Conservation (phyloP, 1,284 basidiomycete genomes). For the Microbotryum intermedium region DNA sequence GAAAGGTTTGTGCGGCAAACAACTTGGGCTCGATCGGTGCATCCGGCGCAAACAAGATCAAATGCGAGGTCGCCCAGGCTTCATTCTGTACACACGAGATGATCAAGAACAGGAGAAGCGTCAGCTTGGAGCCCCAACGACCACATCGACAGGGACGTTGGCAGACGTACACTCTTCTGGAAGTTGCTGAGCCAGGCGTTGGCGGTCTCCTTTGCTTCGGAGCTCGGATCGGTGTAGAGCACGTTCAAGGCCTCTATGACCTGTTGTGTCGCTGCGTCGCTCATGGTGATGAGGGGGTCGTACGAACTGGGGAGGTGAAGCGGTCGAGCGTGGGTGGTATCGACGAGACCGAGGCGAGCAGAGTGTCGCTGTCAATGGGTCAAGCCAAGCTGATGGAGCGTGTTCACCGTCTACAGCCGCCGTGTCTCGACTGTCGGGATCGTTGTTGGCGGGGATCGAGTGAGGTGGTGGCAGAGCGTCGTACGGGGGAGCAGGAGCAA, state of each 20-base stretch:
- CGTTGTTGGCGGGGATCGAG: too few relatives aligned
- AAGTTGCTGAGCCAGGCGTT: conserved; percentile 41
- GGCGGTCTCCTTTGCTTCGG: conserved; percentile 60
- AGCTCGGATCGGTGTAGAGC: conserved; percentile 60
- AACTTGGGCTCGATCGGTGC: conserved; percentile 73
- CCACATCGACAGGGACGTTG: background rate
- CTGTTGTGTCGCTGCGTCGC: conserved; percentile 29
- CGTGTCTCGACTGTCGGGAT: too few relatives aligned
- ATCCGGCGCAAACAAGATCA: conserved; percentile 72
- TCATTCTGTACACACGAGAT: conserved; percentile 67
- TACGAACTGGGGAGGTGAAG: background rate
- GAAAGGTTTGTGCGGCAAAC: conserved; percentile 94
- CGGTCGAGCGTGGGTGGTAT: too few relatives aligned
- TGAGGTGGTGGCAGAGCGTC: too few relatives aligned
- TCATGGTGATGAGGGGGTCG: background rate
- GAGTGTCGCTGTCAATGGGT: too few relatives aligned
- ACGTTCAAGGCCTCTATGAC: conserved; percentile 46
- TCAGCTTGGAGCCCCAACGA: background rate
- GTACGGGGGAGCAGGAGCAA: too few relatives aligned
- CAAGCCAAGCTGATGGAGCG: too few relatives aligned
- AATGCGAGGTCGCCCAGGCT: conserved; percentile 92
- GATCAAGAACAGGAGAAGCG: background rate
- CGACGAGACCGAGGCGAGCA: too few relatives aligned
- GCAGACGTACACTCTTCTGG: conserved; percentile 36
- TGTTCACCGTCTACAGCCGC: too few relatives aligned